These are phyloP conservation scores for Botrytis galanthina DNA, from an alignment of 2,329 filamentous ascomycete genomes.

Conservation along the genomic window DNA sequence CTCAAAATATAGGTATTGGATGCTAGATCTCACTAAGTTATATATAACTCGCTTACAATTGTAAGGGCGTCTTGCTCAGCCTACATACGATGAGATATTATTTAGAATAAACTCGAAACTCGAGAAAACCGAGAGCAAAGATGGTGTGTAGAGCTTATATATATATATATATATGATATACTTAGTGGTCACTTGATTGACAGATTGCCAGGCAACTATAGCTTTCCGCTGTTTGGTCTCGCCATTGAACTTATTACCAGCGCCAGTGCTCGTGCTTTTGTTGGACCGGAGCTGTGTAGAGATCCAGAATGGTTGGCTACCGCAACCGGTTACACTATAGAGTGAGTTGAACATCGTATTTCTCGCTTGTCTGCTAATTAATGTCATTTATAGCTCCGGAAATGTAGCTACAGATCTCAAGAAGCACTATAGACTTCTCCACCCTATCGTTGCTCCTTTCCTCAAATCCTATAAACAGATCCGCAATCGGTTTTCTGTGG, in stretches of 20 bases:
- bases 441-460: slow-evolving; percentile 10
- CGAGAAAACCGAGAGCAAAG: not conserved
- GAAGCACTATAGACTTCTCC: not conserved
- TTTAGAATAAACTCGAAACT: not conserved
- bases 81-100: not conserved
- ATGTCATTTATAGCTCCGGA: not conserved
- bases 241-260: slow-evolving; percentile 1
- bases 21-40: not conserved
- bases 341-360: slow-evolving; percentile 1
- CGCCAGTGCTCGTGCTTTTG: slow-evolving; percentile 26
- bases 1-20: slow-evolving; percentile 3
- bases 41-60: not conserved
- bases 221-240: not conserved
- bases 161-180: not conserved
- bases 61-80: not conserved
- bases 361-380: not conserved
- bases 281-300: slow-evolving; percentile 30
- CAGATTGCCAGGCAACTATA: not conserved
- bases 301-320: slow-evolving; percentile 32
- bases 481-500: not conserved
- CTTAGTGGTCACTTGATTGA: not conserved
- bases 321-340: slow-evolving; percentile 26
- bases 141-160: not conserved
- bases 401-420: slow-evolving; percentile 3
- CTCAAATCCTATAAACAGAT: slow-evolving; percentile 13